Percentiles rank a stretch among this genome's conserved stretches.
Conservation (phyloP, 75 land plant genomes). For the Azolla pinnata region DNA sequence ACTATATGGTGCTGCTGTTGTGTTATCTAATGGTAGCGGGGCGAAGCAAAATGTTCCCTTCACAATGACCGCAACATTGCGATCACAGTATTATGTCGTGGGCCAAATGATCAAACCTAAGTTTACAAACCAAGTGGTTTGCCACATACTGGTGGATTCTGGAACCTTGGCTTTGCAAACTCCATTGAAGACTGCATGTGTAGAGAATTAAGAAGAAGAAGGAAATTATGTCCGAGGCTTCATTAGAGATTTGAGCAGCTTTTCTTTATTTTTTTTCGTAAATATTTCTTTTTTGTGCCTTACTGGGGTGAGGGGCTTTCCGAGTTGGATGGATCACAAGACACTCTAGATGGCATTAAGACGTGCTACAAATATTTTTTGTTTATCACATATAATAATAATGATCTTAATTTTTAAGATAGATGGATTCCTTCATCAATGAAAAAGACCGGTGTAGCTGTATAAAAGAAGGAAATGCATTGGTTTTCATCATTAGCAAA, state of each 20-base stretch:
- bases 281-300: too few relatives aligned
- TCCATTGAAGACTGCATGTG: slow-evolving; percentile 3
- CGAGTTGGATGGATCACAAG: too few relatives aligned
- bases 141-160: slow-evolving; percentile 23
- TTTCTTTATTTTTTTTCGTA: not conserved
- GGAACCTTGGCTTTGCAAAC: slow-evolving; percentile 20
- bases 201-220: not conserved
- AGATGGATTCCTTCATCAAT: too few relatives aligned
- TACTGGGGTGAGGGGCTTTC: too few relatives aligned
- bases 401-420: too few relatives aligned
- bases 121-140: slow-evolving; percentile 27
- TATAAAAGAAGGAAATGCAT: too few relatives aligned
- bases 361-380: too few relatives aligned
- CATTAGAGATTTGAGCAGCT: not conserved
- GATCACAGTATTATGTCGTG: slow-evolving; percentile 40
- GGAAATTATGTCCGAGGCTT: not conserved
- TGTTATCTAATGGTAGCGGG: slow-evolving; percentile 15
- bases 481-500: too few relatives aligned
- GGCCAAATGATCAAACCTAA: slow-evolving; percentile 48
- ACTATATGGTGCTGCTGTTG: slow-evolving; percentile 52
- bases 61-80: slow-evolving; percentile 27
- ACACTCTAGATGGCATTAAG: too few relatives aligned
- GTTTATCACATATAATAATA: too few relatives aligned
- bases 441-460: too few relatives aligned
- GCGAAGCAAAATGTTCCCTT: slow-evolving; percentile 19